Evolutionary conservation across 805 yeast species (phyloP).

Genomic region (Lipomyces spencermartinsiae): DNA sequence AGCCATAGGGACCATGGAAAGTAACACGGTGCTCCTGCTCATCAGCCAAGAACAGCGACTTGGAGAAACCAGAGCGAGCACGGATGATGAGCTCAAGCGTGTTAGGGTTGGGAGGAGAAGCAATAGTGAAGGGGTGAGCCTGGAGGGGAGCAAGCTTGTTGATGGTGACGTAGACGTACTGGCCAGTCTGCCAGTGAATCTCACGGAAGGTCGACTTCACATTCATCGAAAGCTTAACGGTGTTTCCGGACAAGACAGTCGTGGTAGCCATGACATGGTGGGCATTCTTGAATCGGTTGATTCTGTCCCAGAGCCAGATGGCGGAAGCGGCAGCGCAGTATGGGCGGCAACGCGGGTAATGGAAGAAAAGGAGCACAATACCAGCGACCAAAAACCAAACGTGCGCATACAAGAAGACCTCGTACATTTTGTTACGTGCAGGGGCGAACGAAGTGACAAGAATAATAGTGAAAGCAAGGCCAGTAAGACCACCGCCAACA

Average conservation of each 20-base stretch:
- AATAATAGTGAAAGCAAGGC: conserved; percentile 36
- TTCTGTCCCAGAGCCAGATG: conserved; percentile 38
- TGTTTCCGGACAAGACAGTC: conserved; percentile 35
- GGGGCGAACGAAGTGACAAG: conserved; percentile 37
- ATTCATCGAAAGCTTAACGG: conserved; percentile 36
- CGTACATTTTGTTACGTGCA: conserved; percentile 37
- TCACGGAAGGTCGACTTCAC: conserved; percentile 37
- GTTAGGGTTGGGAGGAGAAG: conserved; percentile 35
- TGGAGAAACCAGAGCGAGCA: conserved; percentile 45
- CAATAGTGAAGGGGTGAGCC: conserved; percentile 40
- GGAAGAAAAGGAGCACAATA: conserved; percentile 37
- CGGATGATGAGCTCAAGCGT: conserved; percentile 43
- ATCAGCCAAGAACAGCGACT: conserved; percentile 35
- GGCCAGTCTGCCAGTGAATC: conserved; percentile 40
- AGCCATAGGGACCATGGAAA: conserved; percentile 40
- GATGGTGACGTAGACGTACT: conserved; percentile 38
- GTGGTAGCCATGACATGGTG: conserved; percentile 32
- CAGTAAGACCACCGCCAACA: conserved; percentile 36
- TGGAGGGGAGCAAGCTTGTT: conserved; percentile 36
- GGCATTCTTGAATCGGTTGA: conserved; percentile 36
- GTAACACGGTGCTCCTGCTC: conserved; percentile 38
- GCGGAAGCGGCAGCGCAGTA: conserved; percentile 36
- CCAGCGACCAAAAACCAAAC: conserved; percentile 38
- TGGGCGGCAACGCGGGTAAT: conserved; percentile 37
- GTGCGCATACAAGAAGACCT: conserved; percentile 38